Base-by-base conservation (phyloP, 1,284 basidiomycete species). In the Pyrrhoderma lamaoense region DNA sequence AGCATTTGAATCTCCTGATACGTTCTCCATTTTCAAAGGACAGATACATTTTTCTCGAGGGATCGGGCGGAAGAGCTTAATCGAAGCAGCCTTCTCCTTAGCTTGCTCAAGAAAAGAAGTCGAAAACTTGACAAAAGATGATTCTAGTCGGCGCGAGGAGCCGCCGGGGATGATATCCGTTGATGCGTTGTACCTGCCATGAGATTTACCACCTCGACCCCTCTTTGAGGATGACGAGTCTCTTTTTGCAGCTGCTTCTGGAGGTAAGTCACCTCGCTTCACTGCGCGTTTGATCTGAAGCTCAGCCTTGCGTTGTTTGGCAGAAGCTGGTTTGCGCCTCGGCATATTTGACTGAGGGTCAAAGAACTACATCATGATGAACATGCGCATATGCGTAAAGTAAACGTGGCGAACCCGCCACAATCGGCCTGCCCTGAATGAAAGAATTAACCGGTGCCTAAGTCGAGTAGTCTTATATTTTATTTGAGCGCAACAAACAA, bases 271-370 rank as follows among this genome's bases (percentile, higher is more conserved):
- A 16, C 87, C 89, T 34, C 89, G 80, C 64, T 93, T 93, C 31
- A 83, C 68, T 0, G 89, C 89, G n/a, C 89, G 82, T 60, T 85
- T 87, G 54, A 80, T 72, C 62, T 85, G 79, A 3, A 82, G 72
- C 56, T 86, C 76, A 5, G 76, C 79, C 59, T 83, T 89, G 60
- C 80, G 84, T 64, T 86, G 74, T 57, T 83, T 89, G 40, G 71
- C 73, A 0, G 86, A 89, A 34, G 69, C 72, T 14, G 79, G 76
- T 61, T 77, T 79, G 52, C 70, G 69, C 38, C 82, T 75, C 46
- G 73, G 71, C 75, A 77, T 82, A 11, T 31, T 8, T 43, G 31
- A 13, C 8, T 13, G 13, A n/a, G 36, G 14, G 8, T 18, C 19
- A 36, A 23, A 44, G 27, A 31, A 31, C 27, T 31, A 31, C 27